A percentile compares a stretch with the other conserved stretches of the same genome.
These are phyloP conservation scores for Flaveria ramosissima DNA, from an alignment of 129 eudicot species.

Conservation along the genomic window DNA sequence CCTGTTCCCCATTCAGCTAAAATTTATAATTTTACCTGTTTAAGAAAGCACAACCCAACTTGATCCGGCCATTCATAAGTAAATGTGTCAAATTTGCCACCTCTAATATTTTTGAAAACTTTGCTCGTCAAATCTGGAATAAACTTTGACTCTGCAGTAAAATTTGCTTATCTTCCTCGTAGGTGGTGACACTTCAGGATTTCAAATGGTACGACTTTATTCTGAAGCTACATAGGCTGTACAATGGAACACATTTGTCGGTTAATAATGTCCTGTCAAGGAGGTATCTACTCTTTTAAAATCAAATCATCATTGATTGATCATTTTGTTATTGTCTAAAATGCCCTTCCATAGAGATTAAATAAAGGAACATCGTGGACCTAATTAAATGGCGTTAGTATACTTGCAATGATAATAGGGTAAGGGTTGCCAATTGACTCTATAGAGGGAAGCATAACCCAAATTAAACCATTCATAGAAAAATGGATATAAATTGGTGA, in stretches of 20 bases:
- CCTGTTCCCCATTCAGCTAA: not conserved
- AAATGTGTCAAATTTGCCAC: not conserved
- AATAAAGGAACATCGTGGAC: not conserved
- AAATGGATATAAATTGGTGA: not conserved
- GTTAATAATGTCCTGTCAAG: constrained; percentile 70
- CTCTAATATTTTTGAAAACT: not conserved
- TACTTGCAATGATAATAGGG: not conserved
- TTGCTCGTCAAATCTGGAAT: not conserved
- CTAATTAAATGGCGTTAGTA: not conserved
- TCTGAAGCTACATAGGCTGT: constrained; percentile 74
- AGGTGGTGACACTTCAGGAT: constrained; percentile 94
- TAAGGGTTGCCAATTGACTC: too few species aligned
- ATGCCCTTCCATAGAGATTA: not conserved
- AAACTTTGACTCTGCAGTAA: constrained; percentile 14
- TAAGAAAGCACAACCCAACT: not conserved
- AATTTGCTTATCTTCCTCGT: constrained; percentile 18
- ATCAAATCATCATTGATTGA: constrained; percentile 4
- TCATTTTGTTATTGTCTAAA: not conserved
- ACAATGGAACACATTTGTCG: constrained; percentile 84
- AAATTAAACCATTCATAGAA: not conserved
- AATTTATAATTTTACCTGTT: not conserved
- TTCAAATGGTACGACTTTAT: constrained; percentile 94
- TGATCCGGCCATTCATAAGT: not conserved
- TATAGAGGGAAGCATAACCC: not conserved
- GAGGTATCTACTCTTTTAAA: constrained; percentile 51